Conservation (phyloP, 805 yeast genomes). For the Metschnikowia dekortorum region DNA sequence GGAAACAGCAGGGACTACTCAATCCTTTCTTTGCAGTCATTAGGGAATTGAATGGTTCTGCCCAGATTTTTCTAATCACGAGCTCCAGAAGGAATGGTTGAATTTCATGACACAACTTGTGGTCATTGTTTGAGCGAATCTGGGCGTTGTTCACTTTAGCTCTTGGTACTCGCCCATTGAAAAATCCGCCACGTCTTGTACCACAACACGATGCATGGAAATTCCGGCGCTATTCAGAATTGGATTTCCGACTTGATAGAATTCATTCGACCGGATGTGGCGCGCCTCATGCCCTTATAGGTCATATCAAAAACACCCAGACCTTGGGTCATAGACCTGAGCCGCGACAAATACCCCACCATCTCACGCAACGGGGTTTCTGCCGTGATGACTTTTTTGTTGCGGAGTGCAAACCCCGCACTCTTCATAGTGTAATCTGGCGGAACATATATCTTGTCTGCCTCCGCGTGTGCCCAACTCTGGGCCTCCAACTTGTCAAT, state of each 20-base stretch:
- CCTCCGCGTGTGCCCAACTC: constrained; percentile 49
- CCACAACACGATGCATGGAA: too few species aligned
- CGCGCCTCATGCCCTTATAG: constrained; percentile 67
- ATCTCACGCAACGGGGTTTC: constrained; percentile 82
- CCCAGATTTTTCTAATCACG: too few species aligned
- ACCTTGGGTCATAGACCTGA: constrained; percentile 86
- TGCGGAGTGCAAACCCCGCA: constrained; percentile 19
- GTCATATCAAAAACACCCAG: constrained; percentile 80
- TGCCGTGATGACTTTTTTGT: constrained; percentile 63
- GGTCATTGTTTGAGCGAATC: too few species aligned
- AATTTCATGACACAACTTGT: too few species aligned
- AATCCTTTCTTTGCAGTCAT: too few species aligned
- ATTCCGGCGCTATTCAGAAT: neutral
- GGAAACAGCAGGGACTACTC: too few species aligned
- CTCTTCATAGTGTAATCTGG: constrained; percentile 59
- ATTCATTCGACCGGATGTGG: constrained; percentile 26
- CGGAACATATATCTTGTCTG: constrained; percentile 66
- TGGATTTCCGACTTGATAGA: constrained; percentile 13
- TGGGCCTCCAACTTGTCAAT: constrained; percentile 32
- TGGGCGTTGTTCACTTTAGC: too few species aligned
- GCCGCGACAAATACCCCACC: constrained; percentile 78
- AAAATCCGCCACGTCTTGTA: too few species aligned
- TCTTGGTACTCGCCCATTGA: too few species aligned
- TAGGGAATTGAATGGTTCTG: too few species aligned
- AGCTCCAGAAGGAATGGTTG: too few species aligned